A percentile compares a stretch with the other conserved stretches of the same genome.
These are phyloP conservation scores for Populus pruinosa DNA, from an alignment of 345 rosid species.

Conservation along the genomic window DNA sequence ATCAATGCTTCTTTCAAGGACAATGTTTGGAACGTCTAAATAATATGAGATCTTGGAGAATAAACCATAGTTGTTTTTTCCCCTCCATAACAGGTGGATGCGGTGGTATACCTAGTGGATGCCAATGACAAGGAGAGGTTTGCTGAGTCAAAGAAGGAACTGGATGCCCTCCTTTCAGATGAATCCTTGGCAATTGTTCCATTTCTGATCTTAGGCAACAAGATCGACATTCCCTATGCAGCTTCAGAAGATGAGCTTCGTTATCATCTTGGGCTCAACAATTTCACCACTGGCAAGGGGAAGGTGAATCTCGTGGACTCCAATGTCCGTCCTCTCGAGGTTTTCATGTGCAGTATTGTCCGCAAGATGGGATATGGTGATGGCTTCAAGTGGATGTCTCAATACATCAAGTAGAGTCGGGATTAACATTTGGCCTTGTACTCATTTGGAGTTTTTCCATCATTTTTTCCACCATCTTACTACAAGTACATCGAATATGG, in stretches of 20 bases:
- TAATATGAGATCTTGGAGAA: neutral
- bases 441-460: conserved; percentile 7
- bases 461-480: conserved; percentile 16
- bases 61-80: neutral
- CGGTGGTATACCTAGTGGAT: conserved; percentile 59
- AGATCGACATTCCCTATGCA: conserved; percentile 55
- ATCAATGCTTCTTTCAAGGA: neutral
- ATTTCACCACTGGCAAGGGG: conserved; percentile 56
- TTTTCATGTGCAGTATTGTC: conserved; percentile 63
- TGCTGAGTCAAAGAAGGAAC: conserved; percentile 53
- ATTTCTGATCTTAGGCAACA: conserved; percentile 56
- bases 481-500: conserved; percentile 17
- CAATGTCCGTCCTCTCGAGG: conserved; percentile 46
- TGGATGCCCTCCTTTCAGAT: conserved; percentile 55
- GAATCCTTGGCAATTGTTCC: conserved; percentile 50
- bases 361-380: conserved; percentile 67
- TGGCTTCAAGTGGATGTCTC: conserved; percentile 68
- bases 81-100: conserved; percentile 39
- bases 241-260: conserved; percentile 56
- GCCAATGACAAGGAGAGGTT: conserved; percentile 61
- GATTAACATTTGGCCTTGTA: conserved; percentile 4
- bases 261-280: conserved; percentile 46
- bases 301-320: conserved; percentile 42
- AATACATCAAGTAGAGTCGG: conserved; percentile 51
- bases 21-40: neutral